Conservation (phyloP, 208 protist species). For the Acanthamoeba lenticulata region DNA sequence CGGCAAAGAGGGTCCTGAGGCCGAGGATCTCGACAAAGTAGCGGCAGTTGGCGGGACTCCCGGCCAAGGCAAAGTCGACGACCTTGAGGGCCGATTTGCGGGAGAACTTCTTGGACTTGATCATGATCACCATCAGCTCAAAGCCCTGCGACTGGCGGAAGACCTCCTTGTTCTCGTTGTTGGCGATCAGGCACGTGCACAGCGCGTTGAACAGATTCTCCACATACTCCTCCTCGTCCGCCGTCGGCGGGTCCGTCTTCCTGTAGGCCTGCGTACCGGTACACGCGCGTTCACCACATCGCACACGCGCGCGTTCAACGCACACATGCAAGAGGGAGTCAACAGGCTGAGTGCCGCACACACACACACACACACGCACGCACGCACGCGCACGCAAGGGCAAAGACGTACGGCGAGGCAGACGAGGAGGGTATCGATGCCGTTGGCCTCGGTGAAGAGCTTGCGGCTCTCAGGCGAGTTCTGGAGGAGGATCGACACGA, state of each 20-base stretch:
- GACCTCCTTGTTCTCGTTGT: conserved; percentile 72
- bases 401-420: conserved; percentile 72
- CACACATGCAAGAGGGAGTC: too few relatives aligned
- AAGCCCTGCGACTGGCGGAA: conserved; percentile 84
- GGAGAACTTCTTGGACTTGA: conserved; percentile 80
- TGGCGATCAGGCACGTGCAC: conserved; percentile 73
- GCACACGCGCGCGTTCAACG: too few relatives aligned
- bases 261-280: neutral
- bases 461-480: conserved; percentile 51
- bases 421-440: conserved; percentile 77
- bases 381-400: too few relatives aligned
- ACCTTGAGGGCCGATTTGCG: conserved; percentile 80
- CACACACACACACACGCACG: too few relatives aligned
- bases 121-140: conserved; percentile 84
- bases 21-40: conserved; percentile 80
- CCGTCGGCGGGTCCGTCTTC: conserved; percentile 3
- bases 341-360: too few relatives aligned
- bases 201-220: conserved; percentile 84
- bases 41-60: conserved; percentile 28
- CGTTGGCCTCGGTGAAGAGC: conserved; percentile 70
- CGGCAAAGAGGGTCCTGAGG: conserved; percentile 84
- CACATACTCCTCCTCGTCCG: conserved; percentile 76
- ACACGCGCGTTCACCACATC: neutral
- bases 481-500: conserved; percentile 81
- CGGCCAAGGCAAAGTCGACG: conserved; percentile 73